Conservation (phyloP, 345 rosid genomes). For the Salix purpurea region DNA sequence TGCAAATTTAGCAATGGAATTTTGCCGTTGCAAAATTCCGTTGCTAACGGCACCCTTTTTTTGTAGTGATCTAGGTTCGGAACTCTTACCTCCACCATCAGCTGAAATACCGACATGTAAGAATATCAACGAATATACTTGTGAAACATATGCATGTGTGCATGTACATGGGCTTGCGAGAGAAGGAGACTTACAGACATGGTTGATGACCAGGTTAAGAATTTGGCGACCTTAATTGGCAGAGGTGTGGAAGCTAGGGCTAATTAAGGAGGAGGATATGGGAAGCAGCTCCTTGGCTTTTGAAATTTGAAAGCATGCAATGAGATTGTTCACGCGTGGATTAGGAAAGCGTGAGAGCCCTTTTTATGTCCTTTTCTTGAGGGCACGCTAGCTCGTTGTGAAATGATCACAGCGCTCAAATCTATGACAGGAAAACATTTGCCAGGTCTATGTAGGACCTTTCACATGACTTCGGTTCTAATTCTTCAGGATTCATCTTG, state of each 20-base stretch:
- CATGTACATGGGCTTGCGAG: not conserved
- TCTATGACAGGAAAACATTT: no score
- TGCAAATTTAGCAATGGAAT: no score
- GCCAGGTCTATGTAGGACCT: not conserved
- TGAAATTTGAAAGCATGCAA: constrained; percentile 44
- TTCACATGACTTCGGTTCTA: not conserved
- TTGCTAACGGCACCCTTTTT: no score
- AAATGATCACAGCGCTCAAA: no score
- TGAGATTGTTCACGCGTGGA: constrained; percentile 49
- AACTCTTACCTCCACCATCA: constrained; percentile 83
- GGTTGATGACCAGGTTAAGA: constrained; percentile 3
- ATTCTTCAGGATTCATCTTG: not conserved
- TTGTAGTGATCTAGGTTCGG: constrained; percentile 57
- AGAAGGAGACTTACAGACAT: constrained; percentile 51
- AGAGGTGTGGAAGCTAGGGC: not conserved
- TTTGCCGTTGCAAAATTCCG: no score
- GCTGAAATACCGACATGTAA: not conserved
- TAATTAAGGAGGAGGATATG: not conserved
- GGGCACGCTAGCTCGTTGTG: not conserved
- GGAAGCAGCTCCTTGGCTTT: constrained; percentile 28
- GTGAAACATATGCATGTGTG: no score
- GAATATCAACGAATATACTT: no score
- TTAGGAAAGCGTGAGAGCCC: constrained; percentile 38
- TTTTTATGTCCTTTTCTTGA: constrained; percentile 7
- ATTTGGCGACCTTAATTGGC: not conserved